Evolutionary conservation across 2,329 filamentous ascomycete genomes (phyloP).

Genomic region (Microdochium paspali): DNA sequence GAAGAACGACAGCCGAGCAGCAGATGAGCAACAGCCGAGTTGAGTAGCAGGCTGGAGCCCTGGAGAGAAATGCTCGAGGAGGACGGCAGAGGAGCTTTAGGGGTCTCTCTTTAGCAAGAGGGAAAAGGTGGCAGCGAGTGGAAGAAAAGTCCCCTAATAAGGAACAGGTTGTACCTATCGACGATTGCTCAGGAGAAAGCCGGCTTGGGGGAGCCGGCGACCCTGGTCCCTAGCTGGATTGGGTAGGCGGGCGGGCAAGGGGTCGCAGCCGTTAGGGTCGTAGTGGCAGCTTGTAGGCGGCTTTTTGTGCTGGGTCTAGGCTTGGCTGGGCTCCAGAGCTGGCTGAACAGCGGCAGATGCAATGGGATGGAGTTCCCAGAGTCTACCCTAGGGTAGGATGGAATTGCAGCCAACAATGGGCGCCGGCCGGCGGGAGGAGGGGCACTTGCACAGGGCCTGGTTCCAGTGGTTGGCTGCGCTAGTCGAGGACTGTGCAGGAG

Average conservation of each 20-base stretch:
- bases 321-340: too few species aligned
- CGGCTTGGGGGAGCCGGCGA: neutral
- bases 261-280: neutral
- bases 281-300: neutral
- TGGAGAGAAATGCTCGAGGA: neutral
- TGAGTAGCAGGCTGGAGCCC: neutral
- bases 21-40: neutral
- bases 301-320: neutral
- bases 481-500: too few species aligned
- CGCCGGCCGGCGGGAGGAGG: too few species aligned
- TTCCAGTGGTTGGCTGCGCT: too few species aligned
- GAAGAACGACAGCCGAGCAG: too few species aligned
- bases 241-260: neutral
- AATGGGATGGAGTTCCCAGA: too few species aligned
- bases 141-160: conserved; percentile 1
- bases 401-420: too few species aligned
- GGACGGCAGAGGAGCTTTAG: neutral
- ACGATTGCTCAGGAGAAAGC: neutral
- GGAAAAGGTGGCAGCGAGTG: neutral
- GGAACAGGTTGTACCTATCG: too few species aligned
- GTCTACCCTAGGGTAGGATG: too few species aligned
- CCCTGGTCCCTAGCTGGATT: neutral
- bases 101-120: neutral
- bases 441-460: too few species aligned
- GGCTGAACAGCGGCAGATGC: too few species aligned